Percentiles rank a stretch among this genome's conserved stretches.
Conservation (phyloP, 2,329 filamentous ascomycete genomes). For the Chrysosporium keratinophilum region DNA sequence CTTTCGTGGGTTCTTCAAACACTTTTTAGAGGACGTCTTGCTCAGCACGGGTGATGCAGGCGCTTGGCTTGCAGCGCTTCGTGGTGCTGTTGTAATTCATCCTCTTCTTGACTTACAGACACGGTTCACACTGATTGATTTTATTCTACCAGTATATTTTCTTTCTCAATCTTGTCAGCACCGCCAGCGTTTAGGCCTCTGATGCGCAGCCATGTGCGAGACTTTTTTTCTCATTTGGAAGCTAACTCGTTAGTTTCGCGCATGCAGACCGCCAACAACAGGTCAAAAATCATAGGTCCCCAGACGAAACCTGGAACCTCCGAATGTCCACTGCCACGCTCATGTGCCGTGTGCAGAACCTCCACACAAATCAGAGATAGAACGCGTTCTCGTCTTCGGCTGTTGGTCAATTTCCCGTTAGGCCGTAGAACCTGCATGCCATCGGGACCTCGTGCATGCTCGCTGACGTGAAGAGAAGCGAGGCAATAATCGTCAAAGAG, state of each 20-base stretch:
- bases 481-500: not conserved
- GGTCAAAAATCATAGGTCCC: not conserved
- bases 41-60: not conserved
- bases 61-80: not conserved
- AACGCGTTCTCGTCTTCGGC: not conserved
- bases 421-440: constrained; percentile 14
- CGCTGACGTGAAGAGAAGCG: constrained; percentile 10
- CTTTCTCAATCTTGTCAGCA: not conserved
- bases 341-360: not conserved
- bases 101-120: not conserved
- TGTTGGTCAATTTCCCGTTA: constrained; percentile 5
- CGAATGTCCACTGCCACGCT: constrained; percentile 2
- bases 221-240: not conserved
- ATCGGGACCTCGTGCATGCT: constrained; percentile 14
- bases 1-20: not conserved
- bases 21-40: not conserved
- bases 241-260: not conserved
- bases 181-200: constrained; percentile 3
- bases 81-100: not conserved
- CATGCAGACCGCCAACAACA: not conserved
- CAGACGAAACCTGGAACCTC: not conserved
- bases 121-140: constrained; percentile 6
- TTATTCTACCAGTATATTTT: not conserved
- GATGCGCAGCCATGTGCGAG: not conserved
- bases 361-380: not conserved